Base-by-base conservation (phyloP, 169 alveolate species). In the Plasmodium vinckei region DNA sequence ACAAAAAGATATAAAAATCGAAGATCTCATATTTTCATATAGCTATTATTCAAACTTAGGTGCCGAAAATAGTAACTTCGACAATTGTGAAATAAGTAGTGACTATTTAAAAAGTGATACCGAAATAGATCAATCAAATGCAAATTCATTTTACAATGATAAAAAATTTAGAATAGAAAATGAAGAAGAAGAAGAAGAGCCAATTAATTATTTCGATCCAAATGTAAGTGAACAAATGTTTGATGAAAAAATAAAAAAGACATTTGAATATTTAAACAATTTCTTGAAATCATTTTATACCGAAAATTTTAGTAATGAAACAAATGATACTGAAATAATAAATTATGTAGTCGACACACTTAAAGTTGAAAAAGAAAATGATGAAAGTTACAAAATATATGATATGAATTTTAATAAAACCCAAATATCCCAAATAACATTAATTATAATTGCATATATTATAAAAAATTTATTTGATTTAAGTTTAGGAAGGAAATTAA, bases 401-500 rank as follows among this genome's bases (percentile, higher is more conserved):
- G 27, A 82, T 10, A 17, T 82, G 53, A 13, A 54, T 6, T 67
- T 70, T 27, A 84, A 82, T 15, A 82, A 67, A 68, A 15, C 12
- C 0, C 73, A 82, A 70, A 68, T 82, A 44, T 27, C 51, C 56
- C 64, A 82, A 82, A 82, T 82, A 17, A 82, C 90, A 46, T 67
- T 82, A 82, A 82, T 68, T 23, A 54, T 82, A 15, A 65, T 82
- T 49, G 84, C 90, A 10, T 82, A 67, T 60, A 82, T 82, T 49
- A 65, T 82, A 51, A 82, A 64, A 59, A 54, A 56, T 7, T 42
- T 82, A n/a, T 82, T 82, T 60, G 68, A 57, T 46, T 82, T 82
- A 67, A 64, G 72, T 59, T 33, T 68, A 61, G 90, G 90, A 25
- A 82, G 90, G 25, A 82, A 82, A 67, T n/a, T 82, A 21, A 82